Evolutionary conservation across 1,139 yeast species (phyloP).

Genomic region (Saccharomyces hybrid): DNA sequence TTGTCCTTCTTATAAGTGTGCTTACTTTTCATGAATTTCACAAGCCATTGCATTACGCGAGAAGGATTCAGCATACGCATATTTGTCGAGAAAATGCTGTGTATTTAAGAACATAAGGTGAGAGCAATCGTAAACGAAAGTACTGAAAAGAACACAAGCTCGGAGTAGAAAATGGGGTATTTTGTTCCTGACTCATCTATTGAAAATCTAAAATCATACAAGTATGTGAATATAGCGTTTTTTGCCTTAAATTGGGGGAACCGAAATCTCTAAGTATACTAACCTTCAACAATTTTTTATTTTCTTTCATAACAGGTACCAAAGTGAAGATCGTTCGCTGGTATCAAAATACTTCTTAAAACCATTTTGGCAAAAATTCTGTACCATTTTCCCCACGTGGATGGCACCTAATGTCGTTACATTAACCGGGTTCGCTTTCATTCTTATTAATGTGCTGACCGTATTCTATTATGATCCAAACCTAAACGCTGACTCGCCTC

Average conservation of each 20-base stretch:
- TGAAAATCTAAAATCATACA: conserved; percentile 58
- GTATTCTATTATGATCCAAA: conserved; percentile 70
- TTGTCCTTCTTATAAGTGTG: background rate
- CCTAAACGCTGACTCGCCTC: conserved; percentile 51
- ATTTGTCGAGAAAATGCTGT: background rate
- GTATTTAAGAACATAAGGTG: background rate
- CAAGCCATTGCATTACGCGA: background rate
- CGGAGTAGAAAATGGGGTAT: conserved; percentile 49
- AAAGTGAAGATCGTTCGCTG: conserved; percentile 74
- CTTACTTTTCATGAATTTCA: background rate
- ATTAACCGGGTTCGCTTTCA: conserved; percentile 64
- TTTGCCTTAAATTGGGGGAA: background rate
- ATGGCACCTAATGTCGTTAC: conserved; percentile 90
- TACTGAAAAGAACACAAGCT: background rate
- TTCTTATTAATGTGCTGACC: conserved; percentile 51
- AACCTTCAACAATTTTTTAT: conserved; percentile 1
- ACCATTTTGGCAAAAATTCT: conserved; percentile 65
- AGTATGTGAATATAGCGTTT: conserved; percentile 36
- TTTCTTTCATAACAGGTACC: conserved; percentile 33
- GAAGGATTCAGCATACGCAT: background rate
- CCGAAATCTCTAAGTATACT: background rate
- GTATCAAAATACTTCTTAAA: conserved; percentile 67
- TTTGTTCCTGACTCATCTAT: conserved; percentile 58
- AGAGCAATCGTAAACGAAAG: background rate
- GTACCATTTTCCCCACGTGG: conserved; percentile 64